Percentiles rank a stretch among this genome's conserved stretches.
Evolutionary conservation across 2,329 filamentous ascomycete genomes (phyloP).

Genomic region (Scytalidium lignicola): DNA sequence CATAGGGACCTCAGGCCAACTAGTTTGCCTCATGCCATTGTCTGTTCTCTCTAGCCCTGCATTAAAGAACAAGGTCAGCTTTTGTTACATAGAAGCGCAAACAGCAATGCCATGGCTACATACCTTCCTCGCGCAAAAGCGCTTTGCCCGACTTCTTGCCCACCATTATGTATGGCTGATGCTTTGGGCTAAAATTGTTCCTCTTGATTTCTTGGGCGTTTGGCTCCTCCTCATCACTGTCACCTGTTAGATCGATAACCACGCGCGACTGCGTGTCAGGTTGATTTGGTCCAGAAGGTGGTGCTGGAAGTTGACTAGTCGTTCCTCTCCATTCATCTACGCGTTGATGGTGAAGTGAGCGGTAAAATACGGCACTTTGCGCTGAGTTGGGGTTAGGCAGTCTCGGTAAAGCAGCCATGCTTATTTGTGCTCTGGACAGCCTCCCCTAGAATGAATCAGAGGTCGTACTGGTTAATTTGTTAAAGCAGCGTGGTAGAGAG

Average conservation of each 20-base stretch:
- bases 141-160: constrained; percentile 31
- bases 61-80: constrained; percentile 7
- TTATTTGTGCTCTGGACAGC: not conserved
- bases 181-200: not conserved
- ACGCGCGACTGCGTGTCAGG: not conserved
- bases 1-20: constrained; percentile 84
- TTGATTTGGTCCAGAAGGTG: not conserved
- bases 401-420: not conserved
- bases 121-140: constrained; percentile 30
- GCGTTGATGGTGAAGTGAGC: not conserved
- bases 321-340: not conserved
- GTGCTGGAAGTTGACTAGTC: not conserved
- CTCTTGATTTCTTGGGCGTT: not conserved
- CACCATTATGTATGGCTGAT: constrained; percentile 20
- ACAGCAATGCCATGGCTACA: constrained; percentile 2
- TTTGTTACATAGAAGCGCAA: not conserved
- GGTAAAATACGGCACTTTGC: not conserved
- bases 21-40: constrained; percentile 95
- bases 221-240: constrained; percentile 1
- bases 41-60: constrained; percentile 90
- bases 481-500: not conserved
- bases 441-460: not conserved
- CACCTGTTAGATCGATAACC: constrained; percentile 4
- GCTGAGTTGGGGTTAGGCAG: not conserved
- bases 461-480: not conserved